Conservation (phyloP, 129 eudicot species). For the Flaveria robusta region DNA sequence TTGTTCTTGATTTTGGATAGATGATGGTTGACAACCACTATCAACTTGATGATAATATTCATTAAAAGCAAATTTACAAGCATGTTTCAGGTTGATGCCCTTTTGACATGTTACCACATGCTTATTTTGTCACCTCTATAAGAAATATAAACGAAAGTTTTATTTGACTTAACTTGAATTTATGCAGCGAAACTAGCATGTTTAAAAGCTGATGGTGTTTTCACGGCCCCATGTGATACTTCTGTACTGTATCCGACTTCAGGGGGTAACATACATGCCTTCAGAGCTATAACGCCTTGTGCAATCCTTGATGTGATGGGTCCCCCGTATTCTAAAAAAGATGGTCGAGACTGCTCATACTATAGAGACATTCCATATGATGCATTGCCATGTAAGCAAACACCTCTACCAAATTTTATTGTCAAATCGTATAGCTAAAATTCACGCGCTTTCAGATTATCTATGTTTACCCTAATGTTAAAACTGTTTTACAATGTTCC, state of each 20-base stretch:
- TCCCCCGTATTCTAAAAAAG: conserved; percentile 81
- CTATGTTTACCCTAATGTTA: neutral
- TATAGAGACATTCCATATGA: conserved; percentile 52
- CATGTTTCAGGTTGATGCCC: neutral
- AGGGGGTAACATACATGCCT: conserved; percentile 91
- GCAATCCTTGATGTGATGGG: conserved; percentile 92
- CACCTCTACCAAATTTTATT: neutral
- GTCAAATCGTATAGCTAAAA: neutral
- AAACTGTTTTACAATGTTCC: too few species aligned
- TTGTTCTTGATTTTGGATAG: too few species aligned
- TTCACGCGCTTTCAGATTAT: neutral
- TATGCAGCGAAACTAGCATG: conserved; percentile 64
- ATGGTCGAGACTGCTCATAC: conserved; percentile 77
- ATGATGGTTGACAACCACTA: too few species aligned
- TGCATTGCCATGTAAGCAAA: conserved; percentile 51
- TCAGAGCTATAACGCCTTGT: conserved; percentile 82
- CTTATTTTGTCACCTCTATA: neutral
- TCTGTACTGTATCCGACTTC: conserved; percentile 79
- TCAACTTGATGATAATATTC: too few species aligned
- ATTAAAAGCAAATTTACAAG: too few species aligned
- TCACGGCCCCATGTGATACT: conserved; percentile 73
- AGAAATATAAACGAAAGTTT: neutral
- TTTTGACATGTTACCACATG: neutral
- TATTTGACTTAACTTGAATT: conserved; percentile 12
- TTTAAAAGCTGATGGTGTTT: conserved; percentile 46